Base-by-base conservation (phyloP, 441 rosid genomes). In the Isatis lusitanica region DNA sequence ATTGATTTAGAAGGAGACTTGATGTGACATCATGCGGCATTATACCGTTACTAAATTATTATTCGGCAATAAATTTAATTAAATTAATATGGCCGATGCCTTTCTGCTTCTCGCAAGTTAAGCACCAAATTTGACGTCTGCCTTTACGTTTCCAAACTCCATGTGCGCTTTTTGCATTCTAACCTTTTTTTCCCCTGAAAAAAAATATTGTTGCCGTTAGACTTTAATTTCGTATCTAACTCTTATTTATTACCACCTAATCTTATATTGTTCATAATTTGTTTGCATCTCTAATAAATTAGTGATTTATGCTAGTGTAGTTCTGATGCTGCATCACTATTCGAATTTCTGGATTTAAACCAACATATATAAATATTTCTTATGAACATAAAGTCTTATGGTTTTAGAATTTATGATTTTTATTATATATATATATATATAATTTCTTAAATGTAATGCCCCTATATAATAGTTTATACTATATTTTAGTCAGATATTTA, bases 61-160 rank as follows among this genome's bases (percentile, higher is more conserved):
- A 4, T 65, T 74, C 56, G 68, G 6, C n/a, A 36, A 62, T 55
- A 47, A 57, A 62, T 11, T 39, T 15, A 69, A 6, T 1, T 39
- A 70, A 66, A 3, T 13, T 48, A n/a, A n/a, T n/a, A 59, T 66
- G 7, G 73, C 4, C 70, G 77, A 71, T 77, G 80, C 77, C 80
- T 77, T 77, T 77, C 77, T 72, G 77, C 80, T 72, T 72, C 61
- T 77, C 59, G 74, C 80, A 77, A 77, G 77, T 66, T 76, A 72
- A 77, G 80, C 53, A 77, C 77, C 63, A 72, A 72, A 70, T 48
- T 56, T 62, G 60, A 66, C 77, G 60, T 72, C 73, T 72, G 77
- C 73, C 80, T 77, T 77, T 77, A 77, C 80, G 76, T 77, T 77
- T 71, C 80, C 80, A 66, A 77, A 60, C 64, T 66, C 68, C 80